Evolutionary conservation across 768 basidiomycete genomes (phyloP).

Genomic region (Xanthoconium stramineum): DNA sequence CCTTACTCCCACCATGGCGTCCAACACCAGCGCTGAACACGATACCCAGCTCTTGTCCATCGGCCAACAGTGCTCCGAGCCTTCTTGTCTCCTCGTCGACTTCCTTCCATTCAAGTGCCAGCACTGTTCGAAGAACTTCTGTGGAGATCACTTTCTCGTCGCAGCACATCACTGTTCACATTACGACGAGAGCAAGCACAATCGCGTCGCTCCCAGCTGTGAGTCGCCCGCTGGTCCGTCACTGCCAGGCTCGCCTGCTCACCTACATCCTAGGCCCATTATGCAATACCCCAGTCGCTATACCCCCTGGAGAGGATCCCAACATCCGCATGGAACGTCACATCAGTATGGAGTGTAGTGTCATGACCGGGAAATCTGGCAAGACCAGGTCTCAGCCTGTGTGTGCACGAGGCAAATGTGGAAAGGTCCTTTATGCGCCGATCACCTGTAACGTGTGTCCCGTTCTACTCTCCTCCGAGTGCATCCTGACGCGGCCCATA

Average conservation of each 20-base stretch:
- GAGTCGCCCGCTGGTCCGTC: constrained; percentile 21
- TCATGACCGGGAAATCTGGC: constrained; percentile 61
- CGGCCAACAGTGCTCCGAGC: constrained; percentile 68
- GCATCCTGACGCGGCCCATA: constrained; percentile 26
- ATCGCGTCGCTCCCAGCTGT: constrained; percentile 79
- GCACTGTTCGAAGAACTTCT: constrained; percentile 68
- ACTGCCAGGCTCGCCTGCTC: background rate
- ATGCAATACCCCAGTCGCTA: constrained; percentile 71
- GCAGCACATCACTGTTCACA: constrained; percentile 62
- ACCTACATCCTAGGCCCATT: constrained; percentile 54
- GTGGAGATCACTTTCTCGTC: constrained; percentile 76
- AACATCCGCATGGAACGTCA: constrained; percentile 81
- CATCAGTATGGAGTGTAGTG: constrained; percentile 61
- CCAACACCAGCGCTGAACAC: constrained; percentile 31
- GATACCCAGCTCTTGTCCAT: constrained; percentile 61
- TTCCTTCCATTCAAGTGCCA: constrained; percentile 87
- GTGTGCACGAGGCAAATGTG: constrained; percentile 62
- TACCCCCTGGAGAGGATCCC: constrained; percentile 76
- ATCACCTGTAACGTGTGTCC: constrained; percentile 69
- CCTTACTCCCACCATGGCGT: background rate
- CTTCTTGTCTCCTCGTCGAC: constrained; percentile 69
- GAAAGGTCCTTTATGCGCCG: constrained; percentile 70
- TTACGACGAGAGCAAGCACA: constrained; percentile 67
- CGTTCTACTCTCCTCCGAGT: background rate
- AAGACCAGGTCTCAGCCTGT: constrained; percentile 47